phyloP scores from a whole-genome alignment of 2,329 filamentous ascomycete species.

The Hypoxylon sp. region DNA sequence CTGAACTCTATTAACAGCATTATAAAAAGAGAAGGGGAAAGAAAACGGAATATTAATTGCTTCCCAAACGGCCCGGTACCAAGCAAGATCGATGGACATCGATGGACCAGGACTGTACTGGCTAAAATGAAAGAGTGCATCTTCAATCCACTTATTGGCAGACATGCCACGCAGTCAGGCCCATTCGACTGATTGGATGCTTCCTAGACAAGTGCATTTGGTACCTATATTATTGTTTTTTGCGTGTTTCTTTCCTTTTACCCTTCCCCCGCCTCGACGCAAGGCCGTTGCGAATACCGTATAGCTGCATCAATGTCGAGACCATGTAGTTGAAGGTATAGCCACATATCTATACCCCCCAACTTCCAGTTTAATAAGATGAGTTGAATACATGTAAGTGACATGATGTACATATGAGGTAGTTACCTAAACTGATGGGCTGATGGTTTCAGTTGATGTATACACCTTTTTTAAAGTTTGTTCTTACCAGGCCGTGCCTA shows the following conservation, averaged over 20 bases:
- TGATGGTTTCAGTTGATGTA: neutral
- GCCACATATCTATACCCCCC: neutral
- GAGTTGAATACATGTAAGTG: conserved; percentile 13
- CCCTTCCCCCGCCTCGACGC: conserved; percentile 26
- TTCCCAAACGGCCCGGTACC: conserved; percentile 42
- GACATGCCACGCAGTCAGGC: conserved; percentile 32
- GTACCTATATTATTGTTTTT: conserved; percentile 15
- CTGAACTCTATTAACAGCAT: conserved; percentile 21
- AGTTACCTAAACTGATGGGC: neutral
- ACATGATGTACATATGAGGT: too few species aligned
- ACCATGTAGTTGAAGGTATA: conserved; percentile 8
- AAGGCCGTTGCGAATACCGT: conserved; percentile 13
- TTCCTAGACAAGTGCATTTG: conserved; percentile 7
- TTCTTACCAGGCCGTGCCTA: conserved; percentile 1
- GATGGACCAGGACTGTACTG: conserved; percentile 27
- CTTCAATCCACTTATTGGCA: conserved; percentile 37
- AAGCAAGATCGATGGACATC: conserved; percentile 19
- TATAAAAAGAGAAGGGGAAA: conserved; percentile 10
- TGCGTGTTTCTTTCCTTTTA: conserved; percentile 16
- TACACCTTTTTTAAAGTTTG: conserved; percentile 9
- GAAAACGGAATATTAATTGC: conserved; percentile 35
- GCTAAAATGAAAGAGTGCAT: conserved; percentile 41
- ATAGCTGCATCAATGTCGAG: neutral
- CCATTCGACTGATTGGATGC: conserved; percentile 33
- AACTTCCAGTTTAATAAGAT: conserved; percentile 1